phyloP scores from a whole-genome alignment of 1,284 basidiomycete genomes.

The Trametes versicolor region DNA sequence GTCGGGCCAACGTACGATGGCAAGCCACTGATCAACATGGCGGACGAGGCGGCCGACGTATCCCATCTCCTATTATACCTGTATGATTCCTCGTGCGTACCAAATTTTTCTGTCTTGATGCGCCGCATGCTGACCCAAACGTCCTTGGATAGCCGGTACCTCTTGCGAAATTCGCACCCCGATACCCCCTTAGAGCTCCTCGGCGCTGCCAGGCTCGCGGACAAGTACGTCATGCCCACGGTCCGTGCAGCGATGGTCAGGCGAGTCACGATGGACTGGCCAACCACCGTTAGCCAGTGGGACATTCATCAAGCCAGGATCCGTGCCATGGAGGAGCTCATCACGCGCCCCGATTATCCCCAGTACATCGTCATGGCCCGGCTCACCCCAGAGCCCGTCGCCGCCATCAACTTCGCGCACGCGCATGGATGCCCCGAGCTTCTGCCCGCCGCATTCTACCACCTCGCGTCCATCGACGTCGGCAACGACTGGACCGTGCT shows the following conservation, averaged over 20 bases:
- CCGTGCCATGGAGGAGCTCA: constrained; percentile 48
- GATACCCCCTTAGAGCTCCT: not conserved
- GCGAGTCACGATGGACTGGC: not conserved
- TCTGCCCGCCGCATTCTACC: constrained; percentile 72
- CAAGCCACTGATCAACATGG: constrained; percentile 23
- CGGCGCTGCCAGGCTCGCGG: not conserved
- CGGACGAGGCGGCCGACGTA: constrained; percentile 30
- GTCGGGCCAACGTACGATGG: constrained; percentile 24
- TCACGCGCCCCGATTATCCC: not conserved
- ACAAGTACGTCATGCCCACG: constrained; percentile 35
- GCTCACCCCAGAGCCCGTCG: constrained; percentile 44
- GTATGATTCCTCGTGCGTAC: constrained; percentile 46
- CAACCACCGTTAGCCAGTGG: not conserved
- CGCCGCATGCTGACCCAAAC: not conserved
- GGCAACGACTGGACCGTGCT: constrained; percentile 32
- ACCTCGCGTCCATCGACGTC: constrained; percentile 48
- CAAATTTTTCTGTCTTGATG: not conserved
- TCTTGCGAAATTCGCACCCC: not conserved
- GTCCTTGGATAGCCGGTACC: not conserved
- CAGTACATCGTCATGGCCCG: constrained; percentile 1
- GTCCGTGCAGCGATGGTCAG: not conserved
- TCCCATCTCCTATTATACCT: constrained; percentile 61
- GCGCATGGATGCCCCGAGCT: constrained; percentile 62
- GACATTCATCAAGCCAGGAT: not conserved
- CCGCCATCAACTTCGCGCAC: constrained; percentile 70